A percentile compares a stretch with the other conserved stretches of the same genome.
phyloP scores from a whole-genome alignment of 176 grass and related monocot species.

The Chloris gayana region DNA sequence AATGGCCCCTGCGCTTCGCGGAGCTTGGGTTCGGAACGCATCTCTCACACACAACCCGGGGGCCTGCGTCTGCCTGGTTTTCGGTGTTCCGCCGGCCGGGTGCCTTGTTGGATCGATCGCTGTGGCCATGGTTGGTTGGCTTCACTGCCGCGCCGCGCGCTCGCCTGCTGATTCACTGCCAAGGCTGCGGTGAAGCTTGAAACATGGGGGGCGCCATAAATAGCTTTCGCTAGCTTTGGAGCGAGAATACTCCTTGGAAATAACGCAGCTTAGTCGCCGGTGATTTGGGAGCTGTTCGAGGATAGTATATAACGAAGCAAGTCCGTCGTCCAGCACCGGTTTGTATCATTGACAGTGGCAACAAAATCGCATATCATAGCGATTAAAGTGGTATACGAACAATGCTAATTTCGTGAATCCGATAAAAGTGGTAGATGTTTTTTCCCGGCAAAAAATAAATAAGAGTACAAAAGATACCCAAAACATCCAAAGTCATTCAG shows the following conservation, averaged over 20 bases:
- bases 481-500: slow-evolving; percentile 20
- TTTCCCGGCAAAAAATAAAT: not conserved
- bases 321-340: too few relatives aligned
- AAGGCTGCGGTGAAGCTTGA: slow-evolving; percentile 51
- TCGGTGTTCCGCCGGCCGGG: not conserved
- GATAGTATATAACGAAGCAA: too few relatives aligned
- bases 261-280: slow-evolving; percentile 24
- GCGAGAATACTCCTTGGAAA: not conserved
- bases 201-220: slow-evolving; percentile 30
- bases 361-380: not conserved
- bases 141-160: slow-evolving; percentile 14
- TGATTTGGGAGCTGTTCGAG: not conserved
- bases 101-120: not conserved
- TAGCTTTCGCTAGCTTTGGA: not conserved
- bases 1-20: not conserved
- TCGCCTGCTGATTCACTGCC: slow-evolving; percentile 15
- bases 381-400: too few relatives aligned
- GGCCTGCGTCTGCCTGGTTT: slow-evolving; percentile 11
- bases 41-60: not conserved
- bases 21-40: slow-evolving; percentile 10
- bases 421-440: too few relatives aligned
- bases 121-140: slow-evolving; percentile 16
- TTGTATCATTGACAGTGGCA: not conserved
- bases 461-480: not conserved
- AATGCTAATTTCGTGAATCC: too few relatives aligned